Evolutionary conservation across 495 filamentous ascomycete genomes (phyloP).

Genomic region (Penicillium silybi): DNA sequence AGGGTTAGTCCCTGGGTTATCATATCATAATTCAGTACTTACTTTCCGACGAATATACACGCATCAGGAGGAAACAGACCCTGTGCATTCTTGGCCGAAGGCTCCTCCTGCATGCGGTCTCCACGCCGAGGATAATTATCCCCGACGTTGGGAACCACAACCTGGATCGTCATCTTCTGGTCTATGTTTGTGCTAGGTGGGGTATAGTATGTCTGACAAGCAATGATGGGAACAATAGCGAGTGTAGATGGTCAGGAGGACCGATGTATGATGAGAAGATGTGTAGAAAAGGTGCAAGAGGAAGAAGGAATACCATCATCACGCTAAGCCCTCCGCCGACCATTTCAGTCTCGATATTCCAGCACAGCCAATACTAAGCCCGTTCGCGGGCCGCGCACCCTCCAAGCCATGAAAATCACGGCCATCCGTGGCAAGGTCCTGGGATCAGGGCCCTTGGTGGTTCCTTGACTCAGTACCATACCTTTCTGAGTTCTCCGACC

Average conservation of each 20-base stretch:
- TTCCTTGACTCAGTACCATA: slow-evolving; percentile 7
- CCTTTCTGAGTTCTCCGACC: background rate
- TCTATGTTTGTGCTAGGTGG: background rate
- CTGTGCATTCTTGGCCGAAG: slow-evolving; percentile 22
- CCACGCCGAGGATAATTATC: slow-evolving; percentile 14
- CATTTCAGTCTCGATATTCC: background rate
- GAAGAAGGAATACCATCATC: background rate
- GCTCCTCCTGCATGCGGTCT: slow-evolving; percentile 17
- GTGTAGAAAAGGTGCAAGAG: background rate
- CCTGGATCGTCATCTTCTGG: background rate
- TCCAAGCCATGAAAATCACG: background rate
- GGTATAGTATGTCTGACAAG: background rate
- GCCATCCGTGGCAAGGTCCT: slow-evolving; percentile 1
- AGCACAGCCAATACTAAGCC: background rate
- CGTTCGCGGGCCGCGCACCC: background rate
- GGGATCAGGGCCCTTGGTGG: background rate
- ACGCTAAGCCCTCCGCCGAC: background rate
- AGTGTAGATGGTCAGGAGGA: background rate
- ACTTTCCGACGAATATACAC: slow-evolving; percentile 27
- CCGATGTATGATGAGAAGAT: background rate
- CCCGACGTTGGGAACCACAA: slow-evolving; percentile 1
- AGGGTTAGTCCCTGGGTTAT: background rate
- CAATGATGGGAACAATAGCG: background rate
- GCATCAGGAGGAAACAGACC: slow-evolving; percentile 24
- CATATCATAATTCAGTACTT: background rate